phyloP scores from a whole-genome alignment of 352 stramenopile genomes.

The Pythium graminicola region DNA sequence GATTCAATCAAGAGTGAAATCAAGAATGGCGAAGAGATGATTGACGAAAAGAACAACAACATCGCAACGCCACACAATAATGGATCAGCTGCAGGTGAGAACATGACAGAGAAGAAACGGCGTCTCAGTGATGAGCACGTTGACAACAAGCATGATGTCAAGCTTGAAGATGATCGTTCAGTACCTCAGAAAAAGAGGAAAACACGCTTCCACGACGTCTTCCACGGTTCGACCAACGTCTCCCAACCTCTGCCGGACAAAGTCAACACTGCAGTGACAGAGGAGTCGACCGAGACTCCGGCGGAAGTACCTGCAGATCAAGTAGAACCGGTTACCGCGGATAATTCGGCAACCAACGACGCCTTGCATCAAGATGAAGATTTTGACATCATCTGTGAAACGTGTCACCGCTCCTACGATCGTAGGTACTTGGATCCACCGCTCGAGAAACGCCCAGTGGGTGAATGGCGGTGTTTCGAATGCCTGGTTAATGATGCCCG shows the following conservation, averaged over 20 bases:
- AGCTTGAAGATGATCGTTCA: neutral
- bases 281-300: neutral
- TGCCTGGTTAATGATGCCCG: constrained; percentile 83
- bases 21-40: neutral
- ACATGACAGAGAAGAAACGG: constrained; percentile 13
- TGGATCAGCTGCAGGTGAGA: neutral
- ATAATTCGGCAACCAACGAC: neutral
- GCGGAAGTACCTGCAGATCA: neutral
- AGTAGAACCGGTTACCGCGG: neutral
- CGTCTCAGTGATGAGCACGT: constrained; percentile 7
- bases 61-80: neutral
- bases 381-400: constrained; percentile 75
- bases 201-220: constrained; percentile 21
- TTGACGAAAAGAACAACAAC: neutral
- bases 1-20: neutral
- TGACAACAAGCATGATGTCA: constrained; percentile 3
- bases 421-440: constrained; percentile 80
- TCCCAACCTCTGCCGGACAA: neutral
- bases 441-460: constrained; percentile 57
- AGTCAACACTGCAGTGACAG: constrained; percentile 1
- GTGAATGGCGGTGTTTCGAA: constrained; percentile 84
- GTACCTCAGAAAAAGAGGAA: constrained; percentile 11
- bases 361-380: constrained; percentile 24
- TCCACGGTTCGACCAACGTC: constrained; percentile 5
- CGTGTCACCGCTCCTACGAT: constrained; percentile 76